Evolutionary conservation across 805 yeast genomes (phyloP), one percentile per base, ranked within the genome.

Genomic region (Tanozyma kutaoensis): DNA sequence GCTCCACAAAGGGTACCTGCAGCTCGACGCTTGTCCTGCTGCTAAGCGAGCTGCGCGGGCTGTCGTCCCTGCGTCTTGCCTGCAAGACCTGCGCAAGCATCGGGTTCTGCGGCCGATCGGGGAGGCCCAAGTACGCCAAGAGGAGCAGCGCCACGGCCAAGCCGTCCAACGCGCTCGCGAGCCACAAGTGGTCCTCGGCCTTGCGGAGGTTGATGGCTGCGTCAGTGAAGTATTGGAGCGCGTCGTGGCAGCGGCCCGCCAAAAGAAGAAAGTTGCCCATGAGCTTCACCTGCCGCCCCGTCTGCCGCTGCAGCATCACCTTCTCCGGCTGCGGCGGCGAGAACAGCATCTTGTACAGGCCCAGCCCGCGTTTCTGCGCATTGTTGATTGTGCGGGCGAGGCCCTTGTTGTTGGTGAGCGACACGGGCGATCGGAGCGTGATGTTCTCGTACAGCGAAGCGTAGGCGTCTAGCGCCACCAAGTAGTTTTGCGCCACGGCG

Each of bases 161-260:
- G 0, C 86, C 82, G 39, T 85, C 95, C n/a, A 88, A 46, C 0
- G 95, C 72, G 16, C 88, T 76, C 0, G 77, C 97, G 10, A 82
- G 60, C 97, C 97, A 91, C 7, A 91, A 54, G 40, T 69, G 67
- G 46, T 91, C 98, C 27, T 72, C 72, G 2, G 75, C 59, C 9
- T 68, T 59, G 33, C 70, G 72, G 28, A 84, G 51, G 14, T 66
- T 52, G 3, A 56, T 41, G 2, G 77, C 62, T 0, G 95, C 75
- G 22, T 85, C 94, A n/a, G 75, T 67, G 39, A 85, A 76, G 32
- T 73, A 72, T 14, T 62, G 58, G 28, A 86, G 45, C 0, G 96
- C 93, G 31, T 74, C 80, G 11, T 61, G 46, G 24, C 77, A 62
- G 28, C 79, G 69, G 1, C 98, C 98, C 1, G 95, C 77, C 25